Evolutionary conservation across 176 grass and related monocot species (phyloP).

Genomic region (Carex myosuroides): DNA sequence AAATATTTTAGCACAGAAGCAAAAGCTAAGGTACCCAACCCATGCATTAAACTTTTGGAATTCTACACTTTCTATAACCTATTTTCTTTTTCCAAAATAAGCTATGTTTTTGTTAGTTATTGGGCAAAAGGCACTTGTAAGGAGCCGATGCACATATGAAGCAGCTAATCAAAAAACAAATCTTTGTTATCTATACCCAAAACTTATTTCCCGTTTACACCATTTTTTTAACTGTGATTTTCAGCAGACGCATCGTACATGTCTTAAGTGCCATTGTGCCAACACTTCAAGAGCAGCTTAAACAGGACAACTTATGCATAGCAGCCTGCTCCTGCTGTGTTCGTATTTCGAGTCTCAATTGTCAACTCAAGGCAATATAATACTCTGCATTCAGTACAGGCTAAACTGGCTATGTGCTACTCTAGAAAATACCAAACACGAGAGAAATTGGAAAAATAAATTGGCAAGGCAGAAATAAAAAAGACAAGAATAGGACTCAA

Average conservation of each 20-base stretch:
- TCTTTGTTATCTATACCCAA: neutral
- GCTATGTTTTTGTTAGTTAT: neutral
- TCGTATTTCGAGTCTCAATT: too few relatives aligned
- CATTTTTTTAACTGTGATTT: too few relatives aligned
- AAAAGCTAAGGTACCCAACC: neutral
- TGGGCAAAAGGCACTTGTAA: neutral
- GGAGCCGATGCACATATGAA: neutral
- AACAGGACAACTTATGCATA: too few relatives aligned
- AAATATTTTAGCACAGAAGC: neutral
- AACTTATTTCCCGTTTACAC: too few relatives aligned
- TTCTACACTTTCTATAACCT: too few relatives aligned
- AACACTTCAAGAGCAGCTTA: too few relatives aligned
- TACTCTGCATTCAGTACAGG: neutral
- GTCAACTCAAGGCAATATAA: neutral
- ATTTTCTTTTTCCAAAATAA: too few relatives aligned
- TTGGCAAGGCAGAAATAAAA: neutral
- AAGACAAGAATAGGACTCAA: neutral
- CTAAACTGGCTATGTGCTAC: neutral
- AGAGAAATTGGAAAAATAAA: neutral
- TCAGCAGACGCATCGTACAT: too few relatives aligned
- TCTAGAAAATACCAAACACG: neutral
- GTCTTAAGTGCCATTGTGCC: too few relatives aligned
- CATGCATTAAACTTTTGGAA: too few relatives aligned
- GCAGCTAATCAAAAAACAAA: neutral
- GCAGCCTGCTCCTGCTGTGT: too few relatives aligned